Evolutionary conservation across 345 rosid genomes (phyloP).

Genomic region (Eucalyptus albens): DNA sequence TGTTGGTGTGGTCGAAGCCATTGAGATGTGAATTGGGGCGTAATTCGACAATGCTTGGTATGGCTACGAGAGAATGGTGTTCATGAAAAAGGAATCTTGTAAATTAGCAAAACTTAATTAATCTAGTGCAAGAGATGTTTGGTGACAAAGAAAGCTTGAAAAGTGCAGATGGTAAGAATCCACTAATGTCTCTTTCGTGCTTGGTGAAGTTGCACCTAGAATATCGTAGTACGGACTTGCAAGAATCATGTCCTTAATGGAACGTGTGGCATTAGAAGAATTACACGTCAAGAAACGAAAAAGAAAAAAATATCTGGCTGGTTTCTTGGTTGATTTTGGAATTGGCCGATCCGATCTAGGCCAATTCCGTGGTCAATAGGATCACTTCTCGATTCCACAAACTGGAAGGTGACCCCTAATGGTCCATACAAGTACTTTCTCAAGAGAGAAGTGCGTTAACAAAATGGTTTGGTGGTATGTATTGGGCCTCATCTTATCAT

Average conservation of each 20-base stretch:
- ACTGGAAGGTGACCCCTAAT: neutral
- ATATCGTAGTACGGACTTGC: neutral
- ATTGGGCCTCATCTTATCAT: neutral
- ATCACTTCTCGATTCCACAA: neutral
- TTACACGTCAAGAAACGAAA: no score
- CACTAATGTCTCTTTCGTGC: neutral
- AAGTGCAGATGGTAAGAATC: neutral
- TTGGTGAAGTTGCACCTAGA: neutral
- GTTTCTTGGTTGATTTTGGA: neutral
- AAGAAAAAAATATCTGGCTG: neutral
- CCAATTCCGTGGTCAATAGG: neutral
- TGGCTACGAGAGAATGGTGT: neutral
- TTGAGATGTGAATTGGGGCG: neutral
- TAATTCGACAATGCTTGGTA: neutral
- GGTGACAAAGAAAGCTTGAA: neutral
- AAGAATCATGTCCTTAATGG: neutral
- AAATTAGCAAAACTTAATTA: no score
- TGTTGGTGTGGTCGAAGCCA: neutral
- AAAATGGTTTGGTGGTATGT: neutral
- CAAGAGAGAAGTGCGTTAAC: neutral
- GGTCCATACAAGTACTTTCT: neutral
- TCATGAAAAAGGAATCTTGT: neutral
- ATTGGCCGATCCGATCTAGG: neutral
- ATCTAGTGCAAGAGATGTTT: neutral
- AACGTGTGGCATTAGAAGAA: neutral